phyloP scores from a whole-genome alignment of 2,329 filamentous ascomycete genomes.

The Clonostachys sp. region DNA sequence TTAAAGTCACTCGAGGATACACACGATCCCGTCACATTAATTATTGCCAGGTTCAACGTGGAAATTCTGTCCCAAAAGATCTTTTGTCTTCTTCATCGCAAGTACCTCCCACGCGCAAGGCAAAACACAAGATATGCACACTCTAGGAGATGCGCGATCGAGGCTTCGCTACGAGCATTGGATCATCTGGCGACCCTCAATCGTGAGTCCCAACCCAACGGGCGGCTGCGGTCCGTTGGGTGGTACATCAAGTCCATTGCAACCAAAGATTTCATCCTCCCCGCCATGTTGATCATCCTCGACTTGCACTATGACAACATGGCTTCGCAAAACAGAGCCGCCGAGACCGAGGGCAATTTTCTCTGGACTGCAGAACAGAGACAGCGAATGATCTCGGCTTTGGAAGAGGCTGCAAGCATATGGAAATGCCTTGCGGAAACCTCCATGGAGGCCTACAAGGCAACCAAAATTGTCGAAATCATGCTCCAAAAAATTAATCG shows the following conservation, averaged over 20 bases:
- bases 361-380: slow-evolving; percentile 58
- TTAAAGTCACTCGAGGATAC: slow-evolving; percentile 71
- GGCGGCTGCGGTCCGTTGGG: slow-evolving; percentile 66
- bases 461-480: slow-evolving; percentile 71
- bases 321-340: slow-evolving; percentile 27
- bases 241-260: slow-evolving; percentile 78
- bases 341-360: slow-evolving; percentile 36
- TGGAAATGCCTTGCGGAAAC: slow-evolving; percentile 75
- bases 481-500: slow-evolving; percentile 73
- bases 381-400: slow-evolving; percentile 68
- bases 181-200: slow-evolving; percentile 73
- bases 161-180: slow-evolving; percentile 79
- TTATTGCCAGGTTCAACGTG: slow-evolving; percentile 80
- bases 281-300: slow-evolving; percentile 77
- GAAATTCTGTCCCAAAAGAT: slow-evolving; percentile 87
- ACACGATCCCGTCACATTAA: slow-evolving; percentile 75
- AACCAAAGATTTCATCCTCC: slow-evolving; percentile 80
- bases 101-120: slow-evolving; percentile 74
- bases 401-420: slow-evolving; percentile 71
- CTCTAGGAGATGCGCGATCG: slow-evolving; percentile 78
- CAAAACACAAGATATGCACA: slow-evolving; percentile 79
- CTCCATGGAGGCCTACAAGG: slow-evolving; percentile 89
- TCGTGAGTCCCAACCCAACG: slow-evolving; percentile 66
- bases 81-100: slow-evolving; percentile 82
- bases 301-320: slow-evolving; percentile 71